phyloP scores from a whole-genome alignment of 139 green algal genomes.

The Gonium pectorale region DNA sequence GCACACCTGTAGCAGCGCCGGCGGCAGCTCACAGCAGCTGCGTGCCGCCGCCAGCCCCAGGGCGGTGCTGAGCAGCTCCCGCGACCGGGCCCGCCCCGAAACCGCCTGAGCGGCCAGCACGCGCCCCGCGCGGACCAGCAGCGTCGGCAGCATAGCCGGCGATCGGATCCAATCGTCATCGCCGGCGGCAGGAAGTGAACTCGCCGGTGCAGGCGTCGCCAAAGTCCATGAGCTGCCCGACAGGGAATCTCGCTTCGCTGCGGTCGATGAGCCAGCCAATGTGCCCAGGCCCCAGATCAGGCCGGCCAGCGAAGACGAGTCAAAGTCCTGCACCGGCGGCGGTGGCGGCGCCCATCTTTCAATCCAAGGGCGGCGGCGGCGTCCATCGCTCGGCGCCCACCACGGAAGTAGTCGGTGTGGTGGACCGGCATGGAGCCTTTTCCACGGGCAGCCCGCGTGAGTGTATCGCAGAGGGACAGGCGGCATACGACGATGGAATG shows the following conservation, averaged over 20 bases:
- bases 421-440: no score
- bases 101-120: background rate
- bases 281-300: conserved; percentile 25
- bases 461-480: no score
- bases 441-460: no score
- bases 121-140: background rate
- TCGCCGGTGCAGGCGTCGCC: background rate
- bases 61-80: background rate
- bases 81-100: background rate
- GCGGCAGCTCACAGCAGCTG: background rate
- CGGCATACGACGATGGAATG: no score
- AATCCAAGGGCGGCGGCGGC: no score
- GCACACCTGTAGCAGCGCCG: background rate
- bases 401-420: no score
- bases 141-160: conserved; percentile 8
- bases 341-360: no score
- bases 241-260: no score
- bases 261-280: background rate
- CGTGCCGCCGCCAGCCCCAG: conserved; percentile 23
- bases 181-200: background rate
- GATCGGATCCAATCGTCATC: no score
- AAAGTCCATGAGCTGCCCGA: background rate
- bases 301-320: background rate
- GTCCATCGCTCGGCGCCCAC: no score
- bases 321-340: background rate